Evolutionary conservation across 148 eudicot species (phyloP).

Genomic region (Rhododendron vialii): DNA sequence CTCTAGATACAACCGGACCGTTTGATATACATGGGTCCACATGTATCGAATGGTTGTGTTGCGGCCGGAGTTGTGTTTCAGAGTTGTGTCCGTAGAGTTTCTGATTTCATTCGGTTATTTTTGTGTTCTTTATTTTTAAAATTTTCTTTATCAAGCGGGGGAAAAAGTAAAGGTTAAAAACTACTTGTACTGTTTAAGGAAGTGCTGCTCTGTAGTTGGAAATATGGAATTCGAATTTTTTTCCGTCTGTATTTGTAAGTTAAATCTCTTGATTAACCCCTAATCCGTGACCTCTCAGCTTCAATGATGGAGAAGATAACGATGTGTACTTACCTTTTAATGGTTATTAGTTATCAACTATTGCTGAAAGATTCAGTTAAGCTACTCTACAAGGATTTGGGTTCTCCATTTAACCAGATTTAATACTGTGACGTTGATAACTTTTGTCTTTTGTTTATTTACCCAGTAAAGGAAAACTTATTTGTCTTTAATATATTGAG

Average conservation of each 20-base stretch:
- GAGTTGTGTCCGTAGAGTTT: no score
- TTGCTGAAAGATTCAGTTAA: not conserved
- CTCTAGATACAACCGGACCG: no score
- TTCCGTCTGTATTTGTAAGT: not conserved
- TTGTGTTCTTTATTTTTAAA: not conserved
- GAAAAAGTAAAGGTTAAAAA: no score
- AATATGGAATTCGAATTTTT: not conserved
- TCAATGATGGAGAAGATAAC: not conserved
- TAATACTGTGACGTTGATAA: not conserved
- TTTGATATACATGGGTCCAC: no score
- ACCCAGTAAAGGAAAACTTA: not conserved
- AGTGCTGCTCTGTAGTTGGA: not conserved
- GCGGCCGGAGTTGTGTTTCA: no score
- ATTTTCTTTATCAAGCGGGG: no score
- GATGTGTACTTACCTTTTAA: not conserved
- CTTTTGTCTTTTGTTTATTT: not conserved
- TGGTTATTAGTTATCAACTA: not conserved
- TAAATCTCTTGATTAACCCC: not conserved
- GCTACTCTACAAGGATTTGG: not conserved
- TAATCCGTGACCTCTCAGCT: not conserved
- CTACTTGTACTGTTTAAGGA: not conserved
- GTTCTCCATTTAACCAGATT: not conserved
- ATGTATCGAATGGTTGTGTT: no score
- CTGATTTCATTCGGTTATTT: not conserved
- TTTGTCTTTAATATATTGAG: not conserved